Evolutionary conservation across 2,329 filamentous ascomycete genomes (phyloP).

Genomic region (Trichoderma asperellum): DNA sequence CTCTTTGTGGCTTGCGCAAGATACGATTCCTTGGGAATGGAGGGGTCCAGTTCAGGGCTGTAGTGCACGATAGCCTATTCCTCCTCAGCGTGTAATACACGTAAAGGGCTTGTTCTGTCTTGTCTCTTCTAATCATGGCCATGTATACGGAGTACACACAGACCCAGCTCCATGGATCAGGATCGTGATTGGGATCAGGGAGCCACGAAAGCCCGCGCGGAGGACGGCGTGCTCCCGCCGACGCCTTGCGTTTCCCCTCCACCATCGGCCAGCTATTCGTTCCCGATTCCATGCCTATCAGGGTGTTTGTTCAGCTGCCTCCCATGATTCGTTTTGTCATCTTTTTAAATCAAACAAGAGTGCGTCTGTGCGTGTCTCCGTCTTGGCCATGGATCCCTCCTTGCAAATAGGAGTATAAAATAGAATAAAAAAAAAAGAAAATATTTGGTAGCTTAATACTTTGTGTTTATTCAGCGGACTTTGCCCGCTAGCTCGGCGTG

Average conservation of each 20-base stretch:
- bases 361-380: constrained; percentile 1
- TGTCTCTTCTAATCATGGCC: not conserved
- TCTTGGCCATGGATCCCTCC: not conserved
- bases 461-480: not conserved
- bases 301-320: not conserved
- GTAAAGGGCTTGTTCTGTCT: too few species aligned
- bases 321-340: not conserved
- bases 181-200: not conserved
- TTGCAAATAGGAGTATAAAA: not conserved
- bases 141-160: not conserved
- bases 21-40: not conserved
- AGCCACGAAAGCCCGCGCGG: not conserved
- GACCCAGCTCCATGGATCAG: not conserved
- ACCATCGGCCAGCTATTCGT: not conserved
- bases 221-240: not conserved
- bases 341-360: not conserved
- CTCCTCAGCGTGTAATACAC: too few species aligned
- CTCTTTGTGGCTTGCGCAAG: not conserved
- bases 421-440: too few species aligned
- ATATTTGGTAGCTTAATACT: too few species aligned
- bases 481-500: constrained; percentile 4
- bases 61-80: too few species aligned
- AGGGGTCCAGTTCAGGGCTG: not conserved
- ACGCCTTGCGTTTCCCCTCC: not conserved
- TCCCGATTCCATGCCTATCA: not conserved